Percentiles rank a stretch among this genome's conserved stretches.
Evolutionary conservation across 495 filamentous ascomycete species (phyloP).

Genomic region (Jackrogersella multiformis): DNA sequence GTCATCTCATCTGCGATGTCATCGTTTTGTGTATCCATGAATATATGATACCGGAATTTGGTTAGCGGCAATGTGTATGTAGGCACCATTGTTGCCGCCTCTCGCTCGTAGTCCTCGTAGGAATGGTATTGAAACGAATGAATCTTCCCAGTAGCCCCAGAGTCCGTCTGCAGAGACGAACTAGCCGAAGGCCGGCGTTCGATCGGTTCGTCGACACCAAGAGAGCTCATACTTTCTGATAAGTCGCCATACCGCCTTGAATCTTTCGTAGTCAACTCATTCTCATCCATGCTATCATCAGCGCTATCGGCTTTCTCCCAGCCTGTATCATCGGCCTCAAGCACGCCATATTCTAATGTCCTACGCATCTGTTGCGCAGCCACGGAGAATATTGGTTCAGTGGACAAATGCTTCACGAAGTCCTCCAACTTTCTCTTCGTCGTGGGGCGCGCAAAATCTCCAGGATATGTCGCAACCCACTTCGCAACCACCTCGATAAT

Average conservation of each 20-base stretch:
- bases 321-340: slow-evolving; percentile 82
- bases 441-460: slow-evolving; percentile 85
- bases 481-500: slow-evolving; percentile 84
- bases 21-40: slow-evolving; percentile 82
- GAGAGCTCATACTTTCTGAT: slow-evolving; percentile 54
- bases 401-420: slow-evolving; percentile 74
- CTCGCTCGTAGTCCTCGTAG: slow-evolving; percentile 77
- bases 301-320: slow-evolving; percentile 77
- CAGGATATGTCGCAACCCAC: slow-evolving; percentile 91
- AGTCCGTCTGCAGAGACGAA: slow-evolving; percentile 49
- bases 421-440: slow-evolving; percentile 74
- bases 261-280: slow-evolving; percentile 25
- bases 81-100: slow-evolving; percentile 73
- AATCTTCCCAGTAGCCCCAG: slow-evolving; percentile 32
- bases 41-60: slow-evolving; percentile 82
- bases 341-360: slow-evolving; percentile 68
- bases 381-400: slow-evolving; percentile 77
- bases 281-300: slow-evolving; percentile 35
- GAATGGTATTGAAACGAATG: slow-evolving; percentile 64
- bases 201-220: slow-evolving; percentile 54
- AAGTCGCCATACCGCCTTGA: slow-evolving; percentile 45
- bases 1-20: slow-evolving; percentile 91
- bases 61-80: slow-evolving; percentile 67
- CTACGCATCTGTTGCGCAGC: slow-evolving; percentile 83
- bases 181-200: slow-evolving; percentile 58